phyloP scores from a whole-genome alignment of 2,329 filamentous ascomycete species.

The Paecilomyces niveus region DNA sequence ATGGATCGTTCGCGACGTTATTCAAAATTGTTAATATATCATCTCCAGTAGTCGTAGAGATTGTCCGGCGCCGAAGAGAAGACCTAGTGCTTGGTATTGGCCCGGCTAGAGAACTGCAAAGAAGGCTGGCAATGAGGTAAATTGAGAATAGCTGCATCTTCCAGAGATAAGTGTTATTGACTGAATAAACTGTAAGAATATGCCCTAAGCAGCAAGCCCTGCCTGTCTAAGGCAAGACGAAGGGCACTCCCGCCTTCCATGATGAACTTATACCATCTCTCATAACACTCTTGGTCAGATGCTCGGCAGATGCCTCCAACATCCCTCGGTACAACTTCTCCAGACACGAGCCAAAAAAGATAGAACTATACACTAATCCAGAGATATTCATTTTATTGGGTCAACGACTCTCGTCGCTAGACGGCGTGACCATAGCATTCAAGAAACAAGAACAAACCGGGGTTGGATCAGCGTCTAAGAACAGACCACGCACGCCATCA shows the following conservation, averaged over 20 bases:
- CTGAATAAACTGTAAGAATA: not conserved
- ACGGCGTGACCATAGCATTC: not conserved
- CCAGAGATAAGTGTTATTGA: not conserved
- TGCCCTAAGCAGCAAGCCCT: not conserved
- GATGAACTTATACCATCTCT: not conserved
- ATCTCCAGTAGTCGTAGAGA: not conserved
- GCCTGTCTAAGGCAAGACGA: not conserved
- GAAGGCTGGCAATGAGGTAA: not conserved
- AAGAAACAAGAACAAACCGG: not conserved
- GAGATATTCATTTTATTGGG: not conserved
- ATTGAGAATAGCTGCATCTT: not conserved
- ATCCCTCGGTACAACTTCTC: not conserved
- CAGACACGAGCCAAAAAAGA: no score
- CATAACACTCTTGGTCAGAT: not conserved
- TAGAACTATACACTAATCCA: not conserved
- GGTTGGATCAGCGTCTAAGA: not conserved
- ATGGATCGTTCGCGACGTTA: not conserved
- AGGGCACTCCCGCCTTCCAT: not conserved
- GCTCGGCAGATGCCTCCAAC: not conserved
- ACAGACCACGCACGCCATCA: not conserved
- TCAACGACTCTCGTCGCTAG: no score
- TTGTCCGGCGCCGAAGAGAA: not conserved
- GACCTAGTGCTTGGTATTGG: not conserved
- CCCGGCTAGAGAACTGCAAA: not conserved
- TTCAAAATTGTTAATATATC: not conserved